Base-by-base conservation (phyloP, 352 stramenopile species). In the Phytopythium chamaehyphon region DNA sequence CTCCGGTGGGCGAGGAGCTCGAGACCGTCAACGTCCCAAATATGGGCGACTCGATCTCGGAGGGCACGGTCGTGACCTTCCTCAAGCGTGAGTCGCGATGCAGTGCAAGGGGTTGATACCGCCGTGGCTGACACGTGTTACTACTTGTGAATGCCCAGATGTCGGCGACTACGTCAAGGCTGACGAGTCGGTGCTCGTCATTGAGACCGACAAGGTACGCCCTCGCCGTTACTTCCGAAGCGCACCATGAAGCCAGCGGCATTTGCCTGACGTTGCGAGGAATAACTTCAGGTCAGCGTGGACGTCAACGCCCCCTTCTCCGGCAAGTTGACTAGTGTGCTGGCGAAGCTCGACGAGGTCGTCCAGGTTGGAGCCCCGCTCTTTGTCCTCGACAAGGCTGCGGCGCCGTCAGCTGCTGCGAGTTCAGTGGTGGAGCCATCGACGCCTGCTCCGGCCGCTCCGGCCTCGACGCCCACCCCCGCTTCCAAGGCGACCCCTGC, bases 171-270 rank as follows among this genome's bases (percentile, higher is more conserved):
- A 93, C 55, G 93, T 99, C 11, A 76, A 89, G 16, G 80, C 83
- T 2, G 97, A 99, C 62, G 96, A 99, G 54, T 84, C 98, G 11
- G 90, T 99, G 3, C 72, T 98, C 19, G 88, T 98, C 45, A 79
- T 99, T 0, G 97, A 99, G 78, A 99, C 97, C 0, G 97, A 99
- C 73, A 99, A 99, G 77, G 96, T 99, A 6, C 57, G 63, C 3
- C n/a, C n/a, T n/a, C n/a, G n/a, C n/a, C n/a, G n/a, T n/a, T n/a
- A n/a, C n/a, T n/a, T n/a, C n/a, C n/a, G n/a, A n/a, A n/a, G n/a
- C n/a, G n/a, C n/a, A n/a, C n/a, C n/a, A n/a, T n/a, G n/a, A n/a
- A n/a, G n/a, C n/a, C n/a, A n/a, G n/a, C n/a, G n/a, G n/a, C n/a
- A n/a, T n/a, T n/a, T n/a, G n/a, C n/a, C n/a, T n/a, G n/a, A 16